phyloP scores from a whole-genome alignment of 768 basidiomycete genomes.

The Pholiota conissans region DNA sequence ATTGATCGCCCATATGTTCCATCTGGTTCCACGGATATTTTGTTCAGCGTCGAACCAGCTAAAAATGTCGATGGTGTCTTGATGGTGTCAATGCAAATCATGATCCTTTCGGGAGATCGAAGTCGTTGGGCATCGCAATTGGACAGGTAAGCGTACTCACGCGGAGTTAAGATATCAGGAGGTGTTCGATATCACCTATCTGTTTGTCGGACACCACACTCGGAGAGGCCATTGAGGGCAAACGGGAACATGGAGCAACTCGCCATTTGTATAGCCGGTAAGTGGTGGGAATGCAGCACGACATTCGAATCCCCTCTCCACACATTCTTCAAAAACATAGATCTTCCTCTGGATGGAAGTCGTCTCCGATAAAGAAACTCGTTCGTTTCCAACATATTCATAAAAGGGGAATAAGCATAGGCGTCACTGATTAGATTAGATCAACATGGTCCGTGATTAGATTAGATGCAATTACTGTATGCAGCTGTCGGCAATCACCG shows the following conservation, averaged over 20 bases:
- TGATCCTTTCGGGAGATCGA: neutral
- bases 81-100: neutral
- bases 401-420: too few relatives aligned
- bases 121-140: too few relatives aligned
- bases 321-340: too few relatives aligned
- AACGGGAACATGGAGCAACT: too few relatives aligned
- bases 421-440: neutral
- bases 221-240: too few relatives aligned
- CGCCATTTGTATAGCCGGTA: too few relatives aligned
- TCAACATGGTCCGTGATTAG: neutral
- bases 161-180: neutral
- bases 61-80: neutral
- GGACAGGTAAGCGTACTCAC: neutral
- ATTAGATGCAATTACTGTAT: neutral
- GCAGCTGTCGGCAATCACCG: slow-evolving; percentile 16
- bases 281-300: too few relatives aligned
- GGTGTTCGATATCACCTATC: neutral
- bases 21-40: neutral
- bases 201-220: too few relatives aligned
- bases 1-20: neutral
- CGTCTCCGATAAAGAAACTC: too few relatives aligned
- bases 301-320: too few relatives aligned
- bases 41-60: neutral
- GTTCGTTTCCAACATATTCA: too few relatives aligned
- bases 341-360: too few relatives aligned